These are phyloP conservation scores for Globisporangium nagaii DNA, from an alignment of 352 stramenopile species.

Conservation along the genomic window DNA sequence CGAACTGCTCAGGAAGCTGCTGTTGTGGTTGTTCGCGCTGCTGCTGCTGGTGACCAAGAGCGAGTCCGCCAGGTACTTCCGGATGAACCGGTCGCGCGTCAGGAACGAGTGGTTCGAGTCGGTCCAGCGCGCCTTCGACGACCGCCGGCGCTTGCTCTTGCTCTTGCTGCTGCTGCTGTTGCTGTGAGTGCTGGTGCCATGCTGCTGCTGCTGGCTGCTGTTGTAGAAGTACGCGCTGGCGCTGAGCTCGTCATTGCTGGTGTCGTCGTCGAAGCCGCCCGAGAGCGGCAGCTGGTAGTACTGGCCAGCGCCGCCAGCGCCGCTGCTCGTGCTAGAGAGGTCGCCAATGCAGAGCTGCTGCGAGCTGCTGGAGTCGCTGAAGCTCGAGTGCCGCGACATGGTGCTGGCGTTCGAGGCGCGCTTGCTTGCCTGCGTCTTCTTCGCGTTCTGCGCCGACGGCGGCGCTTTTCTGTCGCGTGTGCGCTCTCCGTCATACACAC, in stretches of 20 bases:
- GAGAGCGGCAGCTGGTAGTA: conserved; percentile 1
- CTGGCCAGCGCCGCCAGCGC: background rate
- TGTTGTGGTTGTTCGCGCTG: background rate
- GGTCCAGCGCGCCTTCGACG: background rate
- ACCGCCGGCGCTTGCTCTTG: background rate
- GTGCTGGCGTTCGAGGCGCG: too few species aligned
- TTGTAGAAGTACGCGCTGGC: background rate
- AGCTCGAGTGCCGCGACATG: background rate
- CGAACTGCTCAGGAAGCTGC: too few species aligned
- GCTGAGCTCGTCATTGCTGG: background rate
- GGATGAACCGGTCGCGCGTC: conserved; percentile 6
- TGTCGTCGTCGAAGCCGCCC: background rate
- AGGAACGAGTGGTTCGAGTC: conserved; percentile 9
- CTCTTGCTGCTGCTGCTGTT: background rate
- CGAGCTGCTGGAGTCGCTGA: background rate
- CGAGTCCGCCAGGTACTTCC: conserved; percentile 6
- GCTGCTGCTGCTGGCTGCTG: background rate
- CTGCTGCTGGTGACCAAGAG: background rate
- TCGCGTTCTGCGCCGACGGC: background rate
- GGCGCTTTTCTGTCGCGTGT: background rate
- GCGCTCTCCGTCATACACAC: too few species aligned
- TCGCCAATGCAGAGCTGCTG: background rate
- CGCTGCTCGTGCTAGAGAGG: background rate
- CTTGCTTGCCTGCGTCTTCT: background rate
- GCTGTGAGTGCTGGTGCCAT: background rate